Base-by-base conservation (phyloP, 2,329 filamentous ascomycete genomes). In the Mycosphaerella sp. region DNA sequence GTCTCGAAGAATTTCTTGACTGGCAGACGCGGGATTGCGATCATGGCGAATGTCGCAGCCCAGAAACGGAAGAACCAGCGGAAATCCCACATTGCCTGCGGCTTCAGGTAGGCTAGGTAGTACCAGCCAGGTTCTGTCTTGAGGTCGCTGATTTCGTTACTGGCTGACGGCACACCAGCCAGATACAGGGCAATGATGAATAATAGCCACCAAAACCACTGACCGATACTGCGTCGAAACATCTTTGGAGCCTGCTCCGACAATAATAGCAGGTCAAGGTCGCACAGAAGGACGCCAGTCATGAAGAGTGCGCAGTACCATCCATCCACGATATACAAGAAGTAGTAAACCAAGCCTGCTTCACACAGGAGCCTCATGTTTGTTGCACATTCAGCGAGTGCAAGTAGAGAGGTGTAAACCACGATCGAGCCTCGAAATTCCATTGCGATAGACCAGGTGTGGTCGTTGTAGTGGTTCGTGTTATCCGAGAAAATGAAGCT, bases 311-410 rank as follows among this genome's bases (percentile, higher is more conserved):
- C 73, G 57, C 77, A 78, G 61, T 79, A 80, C 68, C 75, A 80
- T 18, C 80, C 82, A 63, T 87, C 84, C 2, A 75, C 75, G 41
- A 86, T 74, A 62, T 84, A 86, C 61, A 87, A 70, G 60, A 84
- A 85, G 66, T 87, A 87, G 56, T 73, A 70, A 12, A 80, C 73
- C 13, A 87, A 68, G 0, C 62, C 74, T 1, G 37, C 28, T 32
- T 55, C 44, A 10, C 44, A 27, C 3, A 30, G n/a, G 9, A 55
- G 42, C 30, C 53, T 25, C 13, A 17, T 42, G 75, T 3, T 77
- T 74, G 51, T 74, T 76, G 16, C 68, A 70, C 0, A 76, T 75
- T 49, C 75, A 77, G 49, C 77, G 71, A 86, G 71, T 0, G 82
- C 78, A 13, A 81, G 62, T 2, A 80, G 65, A 0, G 75, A 64